Base-by-base conservation (phyloP, 768 basidiomycete genomes). In the Pleurotus sapidus region DNA sequence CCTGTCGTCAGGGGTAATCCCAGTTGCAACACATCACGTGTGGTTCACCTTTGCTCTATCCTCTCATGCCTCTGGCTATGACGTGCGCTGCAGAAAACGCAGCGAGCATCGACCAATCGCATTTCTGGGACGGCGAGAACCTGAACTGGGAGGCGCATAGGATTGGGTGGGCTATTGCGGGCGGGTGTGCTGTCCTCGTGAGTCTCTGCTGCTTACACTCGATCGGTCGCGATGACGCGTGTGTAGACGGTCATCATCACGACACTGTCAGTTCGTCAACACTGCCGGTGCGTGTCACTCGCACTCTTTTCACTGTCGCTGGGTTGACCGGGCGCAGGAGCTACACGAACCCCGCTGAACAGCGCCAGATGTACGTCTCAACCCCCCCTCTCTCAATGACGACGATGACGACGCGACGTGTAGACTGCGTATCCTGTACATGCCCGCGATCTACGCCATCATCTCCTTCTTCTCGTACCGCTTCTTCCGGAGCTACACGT, bases 371-470 rank as follows among this genome's bases (percentile, higher is more conserved):
- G 91, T 90, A 65, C 64, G 49, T 47, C 43, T 42, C 48, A n/a
- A n/a, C n/a, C n/a, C n/a, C n/a, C n/a, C n/a, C n/a, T n/a, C n/a
- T n/a, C n/a, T n/a, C n/a, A n/a, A n/a, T n/a, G n/a, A n/a, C n/a
- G n/a, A n/a, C n/a, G n/a, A n/a, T n/a, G n/a, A n/a, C n/a, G n/a
- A n/a, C n/a, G n/a, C n/a, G n/a, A n/a, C n/a, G 11, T 39, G 12
- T 65, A 91, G 88, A 57, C 63, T 92, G n/a, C 86, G 91, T 57
- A 84, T 93, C 46, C 66, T 93, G 61, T 91, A 91, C 63, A 90
- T 94, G 91, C 92, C 92, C 2, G 81, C 85, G 0, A 77, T 93
- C 40, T 93, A 89, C 68, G 87, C 87, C 20, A 73, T 93, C 60
- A 83, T 94, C 46, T 48, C 46, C 3, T 25, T 48, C 18, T 48